These are phyloP conservation scores for Raddia guianensis DNA, from an alignment of 176 grass and related monocot genomes.

Conservation along the genomic window DNA sequence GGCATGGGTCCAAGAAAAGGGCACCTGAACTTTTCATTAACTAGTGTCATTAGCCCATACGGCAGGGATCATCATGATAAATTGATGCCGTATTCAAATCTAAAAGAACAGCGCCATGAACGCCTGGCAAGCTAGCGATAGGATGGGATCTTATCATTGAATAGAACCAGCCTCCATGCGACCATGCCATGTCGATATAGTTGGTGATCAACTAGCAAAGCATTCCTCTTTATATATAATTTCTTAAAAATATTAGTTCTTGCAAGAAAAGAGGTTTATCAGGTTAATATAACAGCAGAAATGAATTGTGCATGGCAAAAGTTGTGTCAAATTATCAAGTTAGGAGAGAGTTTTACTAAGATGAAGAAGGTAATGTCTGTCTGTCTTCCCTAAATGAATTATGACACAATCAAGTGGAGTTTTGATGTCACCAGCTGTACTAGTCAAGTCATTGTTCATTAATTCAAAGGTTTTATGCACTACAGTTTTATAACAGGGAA, in stretches of 20 bases:
- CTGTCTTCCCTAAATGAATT: not conserved
- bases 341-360: not conserved
- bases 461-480: constrained; percentile 19
- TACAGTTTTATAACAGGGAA: not conserved
- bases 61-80: not conserved
- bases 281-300: not conserved
- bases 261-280: not conserved
- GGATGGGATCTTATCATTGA: not conserved
- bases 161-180: not conserved
- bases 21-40: constrained; percentile 17
- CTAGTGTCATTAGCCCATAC: constrained; percentile 25
- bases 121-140: not conserved
- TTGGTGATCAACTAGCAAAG: too few species aligned
- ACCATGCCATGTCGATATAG: not conserved
- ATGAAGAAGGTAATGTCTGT: not conserved
- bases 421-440: constrained; percentile 22
- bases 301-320: not conserved
- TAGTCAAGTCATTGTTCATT: constrained; percentile 21
- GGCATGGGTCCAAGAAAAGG: not conserved
- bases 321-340: not conserved
- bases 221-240: not conserved
- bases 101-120: not conserved
- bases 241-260: not conserved
- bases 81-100: not conserved
- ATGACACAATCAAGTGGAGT: not conserved